These are phyloP conservation scores for Rhodocollybia butyracea DNA, from an alignment of 768 basidiomycete genomes.

Conservation along the genomic window DNA sequence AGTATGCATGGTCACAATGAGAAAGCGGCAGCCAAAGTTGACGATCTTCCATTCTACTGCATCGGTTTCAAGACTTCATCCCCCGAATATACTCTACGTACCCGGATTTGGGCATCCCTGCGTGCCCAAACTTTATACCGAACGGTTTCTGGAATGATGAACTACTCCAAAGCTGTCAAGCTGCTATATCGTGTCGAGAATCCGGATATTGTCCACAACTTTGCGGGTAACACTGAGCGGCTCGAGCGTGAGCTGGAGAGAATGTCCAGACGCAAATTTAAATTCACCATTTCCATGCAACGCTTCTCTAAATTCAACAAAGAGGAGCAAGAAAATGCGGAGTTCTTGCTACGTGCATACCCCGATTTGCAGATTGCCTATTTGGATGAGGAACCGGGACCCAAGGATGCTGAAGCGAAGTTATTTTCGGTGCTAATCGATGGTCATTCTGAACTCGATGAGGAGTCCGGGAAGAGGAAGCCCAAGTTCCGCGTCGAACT, in stretches of 20 bases:
- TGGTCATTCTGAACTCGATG: slow-evolving; percentile 93
- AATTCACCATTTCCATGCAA: slow-evolving; percentile 98
- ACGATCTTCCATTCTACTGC: slow-evolving; percentile 98
- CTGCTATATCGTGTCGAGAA: slow-evolving; percentile 98
- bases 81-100: slow-evolving; percentile 97
- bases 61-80: slow-evolving; percentile 99
- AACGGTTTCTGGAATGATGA: slow-evolving; percentile 99
- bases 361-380: slow-evolving; percentile 98
- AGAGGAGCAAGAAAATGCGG: slow-evolving; percentile 97
- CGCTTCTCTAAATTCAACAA: slow-evolving; percentile 99
- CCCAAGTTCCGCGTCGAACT: slow-evolving; percentile 98
- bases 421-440: slow-evolving; percentile 94
- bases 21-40: slow-evolving; percentile 65
- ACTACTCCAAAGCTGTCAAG: slow-evolving; percentile 99
- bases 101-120: slow-evolving; percentile 98
- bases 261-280: slow-evolving; percentile 98
- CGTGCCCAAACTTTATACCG: slow-evolving; percentile 98
- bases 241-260: slow-evolving; percentile 95
- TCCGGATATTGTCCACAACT: slow-evolving; percentile 93
- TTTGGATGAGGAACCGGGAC: slow-evolving; percentile 92
- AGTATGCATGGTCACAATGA: slow-evolving; percentile 57
- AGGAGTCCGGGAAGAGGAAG: slow-evolving; percentile 81
- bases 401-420: slow-evolving; percentile 82
- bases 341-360: slow-evolving; percentile 96
- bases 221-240: slow-evolving; percentile 94